These are phyloP conservation scores for Debaryomycetaceae sp. DNA, from an alignment of 1,139 yeast genomes.

Conservation along the genomic window DNA sequence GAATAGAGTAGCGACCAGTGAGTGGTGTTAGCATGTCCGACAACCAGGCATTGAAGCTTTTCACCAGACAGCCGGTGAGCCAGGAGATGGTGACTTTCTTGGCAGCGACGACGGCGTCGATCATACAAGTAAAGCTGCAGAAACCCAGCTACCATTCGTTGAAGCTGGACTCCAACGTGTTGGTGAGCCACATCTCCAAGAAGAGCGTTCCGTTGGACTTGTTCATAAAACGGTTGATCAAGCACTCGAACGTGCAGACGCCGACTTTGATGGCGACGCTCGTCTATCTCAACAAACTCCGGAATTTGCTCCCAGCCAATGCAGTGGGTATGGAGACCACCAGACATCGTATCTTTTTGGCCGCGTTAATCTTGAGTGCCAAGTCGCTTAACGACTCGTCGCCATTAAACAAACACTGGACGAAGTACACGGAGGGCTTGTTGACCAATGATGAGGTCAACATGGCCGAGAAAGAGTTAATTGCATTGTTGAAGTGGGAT, in stretches of 20 bases:
- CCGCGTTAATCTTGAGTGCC: conserved; percentile 84
- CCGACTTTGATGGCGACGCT: conserved; percentile 92
- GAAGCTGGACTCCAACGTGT: conserved; percentile 11
- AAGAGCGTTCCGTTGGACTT: conserved; percentile 37
- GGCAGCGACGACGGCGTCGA: conserved; percentile 75
- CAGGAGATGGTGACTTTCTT: conserved; percentile 77
- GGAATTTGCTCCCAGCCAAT: conserved; percentile 76
- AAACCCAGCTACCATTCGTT: conserved; percentile 16
- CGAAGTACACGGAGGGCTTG: conserved; percentile 82
- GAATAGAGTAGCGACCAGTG: too few species aligned
- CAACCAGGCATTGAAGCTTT: conserved; percentile 63
- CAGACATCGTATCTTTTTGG: conserved; percentile 85
- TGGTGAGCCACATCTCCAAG: conserved; percentile 23
- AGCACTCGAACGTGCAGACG: conserved; percentile 86
- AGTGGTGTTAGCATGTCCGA: conserved; percentile 31
- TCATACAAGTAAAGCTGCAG: conserved; percentile 54
- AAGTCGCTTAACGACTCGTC: conserved; percentile 89
- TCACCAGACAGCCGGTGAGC: conserved; percentile 73
- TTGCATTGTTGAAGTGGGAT: conserved; percentile 82
- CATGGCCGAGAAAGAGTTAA: conserved; percentile 84
- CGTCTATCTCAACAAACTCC: conserved; percentile 74
- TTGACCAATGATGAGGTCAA: conserved; percentile 76
- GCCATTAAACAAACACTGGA: conserved; percentile 96
- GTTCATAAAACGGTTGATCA: conserved; percentile 71
- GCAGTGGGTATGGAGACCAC: conserved; percentile 94